Evolutionary conservation across 441 rosid species (phyloP).

Genomic region (Gossypium aridum): DNA sequence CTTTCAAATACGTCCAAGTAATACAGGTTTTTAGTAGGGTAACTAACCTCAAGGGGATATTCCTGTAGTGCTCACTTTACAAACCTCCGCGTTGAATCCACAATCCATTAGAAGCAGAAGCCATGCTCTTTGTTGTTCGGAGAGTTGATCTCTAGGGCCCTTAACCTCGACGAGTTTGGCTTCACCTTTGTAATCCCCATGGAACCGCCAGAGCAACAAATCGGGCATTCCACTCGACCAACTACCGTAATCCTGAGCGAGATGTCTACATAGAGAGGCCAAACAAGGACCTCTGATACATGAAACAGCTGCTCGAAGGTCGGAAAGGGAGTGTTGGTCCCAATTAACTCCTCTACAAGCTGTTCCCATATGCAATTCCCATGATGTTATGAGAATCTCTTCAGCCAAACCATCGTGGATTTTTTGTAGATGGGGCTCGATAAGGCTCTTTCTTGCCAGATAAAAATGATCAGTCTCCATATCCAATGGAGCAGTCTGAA

Average conservation of each 20-base stretch:
- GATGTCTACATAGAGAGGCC: slow-evolving; percentile 62
- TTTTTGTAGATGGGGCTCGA: slow-evolving; percentile 57
- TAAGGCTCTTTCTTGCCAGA: slow-evolving; percentile 37
- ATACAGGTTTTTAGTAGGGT: not conserved
- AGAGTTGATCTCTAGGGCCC: slow-evolving; percentile 74
- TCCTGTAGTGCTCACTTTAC: slow-evolving; percentile 51
- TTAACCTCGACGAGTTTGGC: slow-evolving; percentile 96
- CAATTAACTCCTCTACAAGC: slow-evolving; percentile 79
- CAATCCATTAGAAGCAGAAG: slow-evolving; percentile 72
- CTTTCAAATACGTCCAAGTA: not conserved
- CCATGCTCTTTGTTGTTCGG: slow-evolving; percentile 95
- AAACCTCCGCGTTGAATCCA: slow-evolving; percentile 77
- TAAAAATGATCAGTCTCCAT: slow-evolving; percentile 73
- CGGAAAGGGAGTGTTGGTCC: slow-evolving; percentile 63
- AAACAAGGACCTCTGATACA: slow-evolving; percentile 70
- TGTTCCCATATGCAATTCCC: slow-evolving; percentile 63
- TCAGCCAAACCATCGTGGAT: slow-evolving; percentile 73
- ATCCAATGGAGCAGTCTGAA: slow-evolving; percentile 84
- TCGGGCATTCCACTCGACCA: slow-evolving; percentile 99
- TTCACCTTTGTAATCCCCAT: slow-evolving; percentile 68
- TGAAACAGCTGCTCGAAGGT: slow-evolving; percentile 75
- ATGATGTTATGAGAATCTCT: slow-evolving; percentile 68
- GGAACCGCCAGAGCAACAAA: slow-evolving; percentile 81
- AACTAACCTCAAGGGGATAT: slow-evolving; percentile 14
- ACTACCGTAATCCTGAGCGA: slow-evolving; percentile 73